Conservation (phyloP, 176 grass and related monocot genomes). For the Themeda triandra region DNA sequence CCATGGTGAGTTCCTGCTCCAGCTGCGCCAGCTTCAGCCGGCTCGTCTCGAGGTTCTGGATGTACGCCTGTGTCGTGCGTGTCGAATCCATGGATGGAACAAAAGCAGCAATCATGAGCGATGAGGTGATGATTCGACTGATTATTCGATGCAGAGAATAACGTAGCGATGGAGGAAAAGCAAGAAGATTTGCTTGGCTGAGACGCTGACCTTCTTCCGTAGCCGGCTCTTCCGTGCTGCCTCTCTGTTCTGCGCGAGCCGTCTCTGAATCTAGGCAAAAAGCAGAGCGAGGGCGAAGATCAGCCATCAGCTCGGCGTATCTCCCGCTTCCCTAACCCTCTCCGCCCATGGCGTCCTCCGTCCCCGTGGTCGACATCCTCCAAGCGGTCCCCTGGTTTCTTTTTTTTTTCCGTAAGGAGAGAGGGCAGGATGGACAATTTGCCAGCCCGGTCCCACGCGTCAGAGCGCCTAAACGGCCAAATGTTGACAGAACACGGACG, state of each 20-base stretch:
- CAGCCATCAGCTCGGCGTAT: too few relatives aligned
- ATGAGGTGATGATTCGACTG: neutral
- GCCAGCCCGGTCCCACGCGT: too few relatives aligned
- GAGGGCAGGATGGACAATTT: too few relatives aligned
- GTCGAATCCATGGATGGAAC: neutral
- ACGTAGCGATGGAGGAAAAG: neutral
- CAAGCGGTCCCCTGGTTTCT: too few relatives aligned
- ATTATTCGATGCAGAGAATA: neutral
- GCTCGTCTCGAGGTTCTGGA: constrained; percentile 89
- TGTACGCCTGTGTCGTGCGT: constrained; percentile 62
- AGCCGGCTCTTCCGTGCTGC: constrained; percentile 58
- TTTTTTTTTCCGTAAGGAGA: too few relatives aligned
- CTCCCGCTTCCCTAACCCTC: too few relatives aligned
- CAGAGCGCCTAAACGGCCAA: too few relatives aligned
- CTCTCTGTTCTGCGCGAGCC: constrained; percentile 59
- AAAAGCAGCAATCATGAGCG: neutral
- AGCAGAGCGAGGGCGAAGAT: neutral
- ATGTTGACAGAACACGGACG: too few relatives aligned
- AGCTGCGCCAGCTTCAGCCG: constrained; percentile 67
- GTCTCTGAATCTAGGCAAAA: neutral
- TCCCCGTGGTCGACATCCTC: too few relatives aligned
- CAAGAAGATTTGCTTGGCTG: neutral
- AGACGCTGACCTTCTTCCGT: constrained; percentile 46
- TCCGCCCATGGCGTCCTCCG: too few relatives aligned
- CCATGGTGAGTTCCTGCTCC: constrained; percentile 66